Evolutionary conservation across 2,329 filamentous ascomycete species (phyloP).

Genomic region (Xylariaceae sp.): DNA sequence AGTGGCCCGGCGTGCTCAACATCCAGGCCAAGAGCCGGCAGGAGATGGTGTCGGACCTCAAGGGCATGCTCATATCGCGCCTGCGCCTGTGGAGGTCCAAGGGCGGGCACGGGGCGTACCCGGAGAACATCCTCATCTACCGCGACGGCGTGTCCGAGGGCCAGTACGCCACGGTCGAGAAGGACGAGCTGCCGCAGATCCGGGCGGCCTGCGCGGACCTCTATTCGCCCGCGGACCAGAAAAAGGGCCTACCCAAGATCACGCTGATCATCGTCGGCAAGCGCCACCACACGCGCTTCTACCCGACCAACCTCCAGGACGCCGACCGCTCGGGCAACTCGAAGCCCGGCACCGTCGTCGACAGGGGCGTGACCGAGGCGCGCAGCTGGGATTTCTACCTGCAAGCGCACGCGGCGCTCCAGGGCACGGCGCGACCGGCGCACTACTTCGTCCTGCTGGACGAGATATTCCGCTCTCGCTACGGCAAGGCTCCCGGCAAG

Average conservation of each 20-base stretch:
- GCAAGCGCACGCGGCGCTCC: conserved; percentile 62
- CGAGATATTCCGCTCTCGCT: conserved; percentile 56
- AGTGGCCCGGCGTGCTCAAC: conserved; percentile 61
- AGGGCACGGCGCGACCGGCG: conserved; percentile 66
- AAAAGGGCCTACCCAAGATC: conserved; percentile 51
- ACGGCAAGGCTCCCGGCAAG: conserved; percentile 20
- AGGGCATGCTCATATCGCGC: conserved; percentile 55
- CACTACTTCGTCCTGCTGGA: conserved; percentile 63
- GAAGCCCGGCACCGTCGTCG: conserved; percentile 63
- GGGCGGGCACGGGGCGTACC: conserved; percentile 36
- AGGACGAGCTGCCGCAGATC: conserved; percentile 56
- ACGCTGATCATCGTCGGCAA: conserved; percentile 70
- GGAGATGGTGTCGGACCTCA: conserved; percentile 59
- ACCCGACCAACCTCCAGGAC: conserved; percentile 44
- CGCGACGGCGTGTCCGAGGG: conserved; percentile 75
- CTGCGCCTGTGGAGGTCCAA: conserved; percentile 54
- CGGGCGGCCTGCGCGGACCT: conserved; percentile 51
- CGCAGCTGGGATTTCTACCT: conserved; percentile 68
- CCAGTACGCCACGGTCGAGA: conserved; percentile 57
- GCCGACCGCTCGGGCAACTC: conserved; percentile 52
- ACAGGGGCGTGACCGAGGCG: conserved; percentile 62
- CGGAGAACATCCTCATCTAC: conserved; percentile 66
- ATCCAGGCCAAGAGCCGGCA: conserved; percentile 49
- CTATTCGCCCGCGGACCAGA: conserved; percentile 44
- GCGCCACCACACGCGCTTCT: conserved; percentile 72